A percentile compares a stretch with the other conserved stretches of the same genome.
These are phyloP conservation scores for Colletotrichum gloeosporioides DNA, from an alignment of 2,329 filamentous ascomycete species.

Conservation along the genomic window DNA sequence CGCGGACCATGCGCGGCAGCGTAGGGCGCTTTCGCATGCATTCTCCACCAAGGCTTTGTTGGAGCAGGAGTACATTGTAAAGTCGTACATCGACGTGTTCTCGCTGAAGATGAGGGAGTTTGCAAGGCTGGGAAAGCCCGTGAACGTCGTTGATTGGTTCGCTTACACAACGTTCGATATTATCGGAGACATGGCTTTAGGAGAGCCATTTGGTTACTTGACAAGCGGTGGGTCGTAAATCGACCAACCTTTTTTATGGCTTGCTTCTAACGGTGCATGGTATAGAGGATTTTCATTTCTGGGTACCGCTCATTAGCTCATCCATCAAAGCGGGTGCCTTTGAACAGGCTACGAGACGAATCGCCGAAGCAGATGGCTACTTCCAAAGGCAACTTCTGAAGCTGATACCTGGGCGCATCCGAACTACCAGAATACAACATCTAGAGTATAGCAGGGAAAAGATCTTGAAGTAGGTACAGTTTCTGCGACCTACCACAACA, in stretches of 20 bases:
- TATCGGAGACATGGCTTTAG: slow-evolving; percentile 51
- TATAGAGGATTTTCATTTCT: background rate
- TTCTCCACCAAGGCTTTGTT: background rate
- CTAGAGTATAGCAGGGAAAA: background rate
- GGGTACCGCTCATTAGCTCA: slow-evolving; percentile 2
- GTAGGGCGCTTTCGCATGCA: background rate
- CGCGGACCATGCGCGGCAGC: slow-evolving; percentile 1
- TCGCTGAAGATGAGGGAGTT: background rate
- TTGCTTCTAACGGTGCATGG: background rate
- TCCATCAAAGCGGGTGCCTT: slow-evolving; percentile 7
- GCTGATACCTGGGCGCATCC: background rate
- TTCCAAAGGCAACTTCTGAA: background rate
- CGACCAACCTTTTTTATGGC: background rate
- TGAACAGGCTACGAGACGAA: background rate
- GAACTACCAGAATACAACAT: background rate
- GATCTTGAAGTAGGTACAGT: background rate
- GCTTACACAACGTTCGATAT: slow-evolving; percentile 45
- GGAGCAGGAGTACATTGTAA: slow-evolving; percentile 9
- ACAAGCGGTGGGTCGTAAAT: background rate
- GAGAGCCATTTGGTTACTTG: slow-evolving; percentile 43
- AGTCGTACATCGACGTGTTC: background rate
- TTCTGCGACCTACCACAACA: accelerated
- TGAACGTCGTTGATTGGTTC: slow-evolving; percentile 34
- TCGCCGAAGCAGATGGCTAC: background rate
- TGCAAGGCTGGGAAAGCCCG: background rate